These are phyloP conservation scores for Chenopodium album DNA, from an alignment of 148 eudicot genomes.

Conservation along the genomic window DNA sequence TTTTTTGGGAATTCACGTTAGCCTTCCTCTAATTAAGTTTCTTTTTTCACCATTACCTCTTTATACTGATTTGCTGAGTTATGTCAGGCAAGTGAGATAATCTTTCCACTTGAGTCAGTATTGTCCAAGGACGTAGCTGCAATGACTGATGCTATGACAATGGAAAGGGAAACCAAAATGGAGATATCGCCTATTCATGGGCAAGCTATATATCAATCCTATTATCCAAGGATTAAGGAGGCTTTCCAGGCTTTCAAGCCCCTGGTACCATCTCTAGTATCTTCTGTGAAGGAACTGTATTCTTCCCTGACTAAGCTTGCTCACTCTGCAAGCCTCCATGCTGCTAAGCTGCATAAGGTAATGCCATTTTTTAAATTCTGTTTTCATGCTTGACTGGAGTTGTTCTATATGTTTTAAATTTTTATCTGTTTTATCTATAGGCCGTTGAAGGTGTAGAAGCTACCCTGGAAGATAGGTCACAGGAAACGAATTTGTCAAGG, in stretches of 20 bases:
- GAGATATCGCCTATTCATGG: slow-evolving; percentile 95
- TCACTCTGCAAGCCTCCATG: slow-evolving; percentile 86
- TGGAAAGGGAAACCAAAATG: slow-evolving; percentile 65
- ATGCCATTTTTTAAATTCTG: slow-evolving; percentile 11
- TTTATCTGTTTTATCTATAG: slow-evolving; percentile 34
- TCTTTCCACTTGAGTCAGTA: slow-evolving; percentile 90
- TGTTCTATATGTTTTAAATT: neutral
- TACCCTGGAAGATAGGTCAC: slow-evolving; percentile 61
- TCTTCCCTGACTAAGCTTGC: slow-evolving; percentile 77
- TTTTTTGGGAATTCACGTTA: neutral
- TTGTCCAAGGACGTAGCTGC: slow-evolving; percentile 88
- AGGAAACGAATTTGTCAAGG: slow-evolving; percentile 52
- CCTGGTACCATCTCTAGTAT: slow-evolving; percentile 62
- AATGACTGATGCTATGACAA: slow-evolving; percentile 88
- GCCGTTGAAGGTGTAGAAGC: slow-evolving; percentile 93
- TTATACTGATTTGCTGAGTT: slow-evolving; percentile 14
- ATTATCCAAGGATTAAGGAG: slow-evolving; percentile 62
- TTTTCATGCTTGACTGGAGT: slow-evolving; percentile 2
- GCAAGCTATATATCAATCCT: slow-evolving; percentile 94
- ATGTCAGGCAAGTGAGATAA: slow-evolving; percentile 69
- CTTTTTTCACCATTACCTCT: neutral
- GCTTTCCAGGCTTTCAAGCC: slow-evolving; percentile 67
- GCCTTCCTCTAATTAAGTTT: neutral
- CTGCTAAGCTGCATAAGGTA: slow-evolving; percentile 96
- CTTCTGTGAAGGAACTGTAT: slow-evolving; percentile 77